phyloP scores from a whole-genome alignment of 2,329 filamentous ascomycete genomes.

The Hymenotorrendiella dingleyae region DNA sequence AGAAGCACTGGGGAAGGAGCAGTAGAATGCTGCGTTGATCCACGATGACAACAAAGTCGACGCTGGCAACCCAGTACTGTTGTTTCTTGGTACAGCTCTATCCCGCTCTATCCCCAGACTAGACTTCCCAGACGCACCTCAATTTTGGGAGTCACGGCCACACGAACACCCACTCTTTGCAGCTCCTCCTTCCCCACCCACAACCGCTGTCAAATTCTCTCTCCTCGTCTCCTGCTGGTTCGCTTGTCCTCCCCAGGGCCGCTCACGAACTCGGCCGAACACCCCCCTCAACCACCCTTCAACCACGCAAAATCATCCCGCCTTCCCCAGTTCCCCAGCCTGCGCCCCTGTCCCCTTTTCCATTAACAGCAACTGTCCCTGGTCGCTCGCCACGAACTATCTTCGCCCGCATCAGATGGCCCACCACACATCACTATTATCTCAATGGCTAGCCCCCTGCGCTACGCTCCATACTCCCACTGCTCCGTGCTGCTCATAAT shows the following conservation, averaged over 20 bases:
- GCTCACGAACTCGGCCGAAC: constrained; percentile 6
- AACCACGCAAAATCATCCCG: background rate
- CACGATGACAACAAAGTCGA: no score
- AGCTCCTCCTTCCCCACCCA: background rate
- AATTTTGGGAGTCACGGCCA: constrained; percentile 6
- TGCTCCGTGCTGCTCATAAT: constrained; percentile 3
- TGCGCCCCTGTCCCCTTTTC: background rate
- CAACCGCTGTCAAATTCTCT: background rate
- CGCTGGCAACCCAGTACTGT: background rate
- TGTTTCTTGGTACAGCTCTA: constrained; percentile 2
- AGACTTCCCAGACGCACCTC: constrained; percentile 1
- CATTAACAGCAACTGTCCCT: no score
- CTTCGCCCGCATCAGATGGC: no score
- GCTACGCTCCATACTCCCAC: background rate
- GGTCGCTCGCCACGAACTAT: no score
- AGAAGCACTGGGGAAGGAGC: constrained; percentile 7
- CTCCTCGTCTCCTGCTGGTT: background rate
- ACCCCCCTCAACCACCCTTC: background rate
- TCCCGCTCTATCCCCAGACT: no score
- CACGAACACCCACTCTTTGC: constrained; percentile 7
- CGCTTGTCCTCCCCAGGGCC: constrained; percentile 2
- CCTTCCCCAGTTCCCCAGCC: background rate
- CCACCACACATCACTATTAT: no score
- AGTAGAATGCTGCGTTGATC: constrained; percentile 3
- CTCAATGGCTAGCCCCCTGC: no score